Evolutionary conservation across 1,284 basidiomycete species (phyloP).

Genomic region (Grifola frondosa): DNA sequence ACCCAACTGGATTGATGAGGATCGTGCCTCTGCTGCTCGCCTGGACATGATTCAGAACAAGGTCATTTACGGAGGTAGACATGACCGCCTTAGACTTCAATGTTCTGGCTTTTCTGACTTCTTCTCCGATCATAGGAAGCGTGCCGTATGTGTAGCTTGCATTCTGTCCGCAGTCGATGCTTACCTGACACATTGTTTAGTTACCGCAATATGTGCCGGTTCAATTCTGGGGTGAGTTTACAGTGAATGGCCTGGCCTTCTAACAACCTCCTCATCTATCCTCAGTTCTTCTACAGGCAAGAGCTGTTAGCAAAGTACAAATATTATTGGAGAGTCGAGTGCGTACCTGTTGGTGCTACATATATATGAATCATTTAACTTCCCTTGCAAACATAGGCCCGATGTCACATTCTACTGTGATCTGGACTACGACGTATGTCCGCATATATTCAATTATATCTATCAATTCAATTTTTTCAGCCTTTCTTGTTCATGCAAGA

Average conservation of each 20-base stretch:
- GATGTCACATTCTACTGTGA: constrained; percentile 36
- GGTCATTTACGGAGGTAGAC: constrained; percentile 84
- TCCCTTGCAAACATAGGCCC: constrained; percentile 21
- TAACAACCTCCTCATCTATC: constrained; percentile 6
- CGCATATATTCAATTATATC: background rate
- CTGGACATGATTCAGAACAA: constrained; percentile 75
- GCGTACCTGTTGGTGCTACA: constrained; percentile 20
- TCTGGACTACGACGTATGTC: constrained; percentile 30
- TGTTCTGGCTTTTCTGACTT: no score
- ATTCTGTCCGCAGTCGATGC: constrained; percentile 7
- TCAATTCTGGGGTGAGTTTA: constrained; percentile 85
- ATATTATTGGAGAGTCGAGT: constrained; percentile 91
- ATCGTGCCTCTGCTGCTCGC: constrained; percentile 69
- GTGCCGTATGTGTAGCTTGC: constrained; percentile 45
- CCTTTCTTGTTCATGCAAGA: constrained; percentile 92
- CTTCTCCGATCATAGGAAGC: constrained; percentile 44
- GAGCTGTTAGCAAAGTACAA: constrained; percentile 78
- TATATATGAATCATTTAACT: background rate
- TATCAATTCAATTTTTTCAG: constrained; percentile 38
- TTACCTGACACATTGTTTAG: constrained; percentile 31
- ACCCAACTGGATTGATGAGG: constrained; percentile 82
- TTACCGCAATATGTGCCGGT: constrained; percentile 92
- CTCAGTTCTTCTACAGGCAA: constrained; percentile 84
- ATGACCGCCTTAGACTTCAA: background rate
- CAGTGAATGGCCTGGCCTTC: background rate